phyloP scores from a whole-genome alignment of 768 basidiomycete species.

The Pleurotus tuoliensis region DNA sequence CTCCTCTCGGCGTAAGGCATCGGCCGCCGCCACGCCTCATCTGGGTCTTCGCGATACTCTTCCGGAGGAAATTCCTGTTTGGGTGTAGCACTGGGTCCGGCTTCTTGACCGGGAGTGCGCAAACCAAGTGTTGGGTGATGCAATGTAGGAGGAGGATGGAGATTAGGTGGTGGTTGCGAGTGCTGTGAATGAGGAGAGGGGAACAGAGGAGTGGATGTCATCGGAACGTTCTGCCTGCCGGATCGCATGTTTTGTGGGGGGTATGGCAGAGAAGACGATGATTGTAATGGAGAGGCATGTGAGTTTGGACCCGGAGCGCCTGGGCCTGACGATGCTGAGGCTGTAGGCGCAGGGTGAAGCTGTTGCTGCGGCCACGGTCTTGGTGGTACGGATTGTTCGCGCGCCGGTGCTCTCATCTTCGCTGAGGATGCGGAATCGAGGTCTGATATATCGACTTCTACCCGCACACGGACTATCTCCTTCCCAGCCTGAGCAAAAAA shows the following conservation, averaged over 20 bases:
- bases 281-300: conserved; percentile 29
- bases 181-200: conserved; percentile 15
- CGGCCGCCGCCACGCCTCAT: conserved; percentile 70
- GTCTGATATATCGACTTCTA: conserved; percentile 56
- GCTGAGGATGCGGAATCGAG: conserved; percentile 12
- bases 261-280: conserved; percentile 19
- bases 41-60: conserved; percentile 52
- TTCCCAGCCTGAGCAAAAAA: conserved; percentile 79
- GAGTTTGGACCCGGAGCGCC: neutral
- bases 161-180: conserved; percentile 9
- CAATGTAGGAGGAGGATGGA: conserved; percentile 26
- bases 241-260: conserved; percentile 17
- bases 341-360: conserved; percentile 19
- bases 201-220: conserved; percentile 30
- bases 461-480: conserved; percentile 71
- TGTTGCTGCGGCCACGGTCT: conserved; percentile 27
- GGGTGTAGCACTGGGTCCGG: conserved; percentile 18
- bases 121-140: conserved; percentile 31
- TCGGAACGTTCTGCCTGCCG: conserved; percentile 27
- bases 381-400: conserved; percentile 15
- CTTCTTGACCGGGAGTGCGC: conserved; percentile 46
- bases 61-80: conserved; percentile 39
- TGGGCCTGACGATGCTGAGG: conserved; percentile 16
- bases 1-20: conserved; percentile 73
- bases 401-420: conserved; percentile 24